phyloP scores from a whole-genome alignment of 176 grass and related monocot genomes.

The Oryza officinalis region DNA sequence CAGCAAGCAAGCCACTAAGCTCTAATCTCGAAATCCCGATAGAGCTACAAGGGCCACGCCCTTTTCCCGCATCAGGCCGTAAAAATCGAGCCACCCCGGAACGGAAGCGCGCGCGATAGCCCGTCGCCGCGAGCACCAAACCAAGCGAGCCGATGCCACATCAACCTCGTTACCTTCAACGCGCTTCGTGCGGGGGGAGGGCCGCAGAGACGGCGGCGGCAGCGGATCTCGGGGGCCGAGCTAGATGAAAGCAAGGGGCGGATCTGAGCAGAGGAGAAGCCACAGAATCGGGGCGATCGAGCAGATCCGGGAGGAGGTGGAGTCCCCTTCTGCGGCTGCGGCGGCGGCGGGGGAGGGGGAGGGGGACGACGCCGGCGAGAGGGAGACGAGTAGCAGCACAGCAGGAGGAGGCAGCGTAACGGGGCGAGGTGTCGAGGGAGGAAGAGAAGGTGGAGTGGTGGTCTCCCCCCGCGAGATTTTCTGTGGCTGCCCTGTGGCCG shows the following conservation, averaged over 20 bases:
- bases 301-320: not conserved
- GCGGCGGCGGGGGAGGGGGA: not conserved
- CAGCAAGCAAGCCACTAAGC: not conserved
- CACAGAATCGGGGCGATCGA: not conserved
- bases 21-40: not conserved
- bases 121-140: not conserved
- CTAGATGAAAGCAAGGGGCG: not conserved
- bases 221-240: slow-evolving; percentile 1
- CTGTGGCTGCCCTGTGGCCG: slow-evolving; percentile 25
- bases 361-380: not conserved
- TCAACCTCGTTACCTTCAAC: slow-evolving; percentile 23
- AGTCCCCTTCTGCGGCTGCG: not conserved
- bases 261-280: not conserved
- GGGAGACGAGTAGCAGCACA: not conserved
- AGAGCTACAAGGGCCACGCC: not conserved
- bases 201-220: not conserved
- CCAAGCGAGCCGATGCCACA: not conserved
- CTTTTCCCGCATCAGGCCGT: not conserved
- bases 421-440: not conserved
- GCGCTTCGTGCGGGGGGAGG: not conserved
- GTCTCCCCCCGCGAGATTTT: slow-evolving; percentile 40
- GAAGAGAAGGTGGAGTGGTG: slow-evolving; percentile 28
- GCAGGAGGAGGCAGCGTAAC: slow-evolving; percentile 18
- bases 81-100: not conserved
- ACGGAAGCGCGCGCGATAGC: not conserved